Conservation (phyloP, 345 rosid genomes). For the Acer campestre region DNA sequence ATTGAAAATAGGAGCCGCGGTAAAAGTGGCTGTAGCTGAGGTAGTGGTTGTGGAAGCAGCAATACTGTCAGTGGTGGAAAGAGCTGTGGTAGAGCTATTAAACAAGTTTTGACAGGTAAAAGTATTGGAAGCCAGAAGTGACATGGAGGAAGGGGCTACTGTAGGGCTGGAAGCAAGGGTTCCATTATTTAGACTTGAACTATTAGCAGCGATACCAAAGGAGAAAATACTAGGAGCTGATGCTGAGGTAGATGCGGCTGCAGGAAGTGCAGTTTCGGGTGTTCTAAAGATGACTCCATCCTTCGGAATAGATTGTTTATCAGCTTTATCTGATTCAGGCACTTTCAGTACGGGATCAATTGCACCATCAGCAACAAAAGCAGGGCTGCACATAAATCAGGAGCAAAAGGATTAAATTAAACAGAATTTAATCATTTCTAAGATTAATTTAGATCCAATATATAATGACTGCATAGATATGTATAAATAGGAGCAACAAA, state of each 20-base stretch:
- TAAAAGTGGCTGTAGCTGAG: conserved; percentile 39
- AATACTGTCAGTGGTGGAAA: conserved; percentile 21
- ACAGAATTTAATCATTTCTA: neutral
- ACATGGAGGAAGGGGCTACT: conserved; percentile 29
- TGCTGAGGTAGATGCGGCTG: conserved; percentile 40
- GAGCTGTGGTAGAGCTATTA: conserved; percentile 24
- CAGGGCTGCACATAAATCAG: conserved; percentile 48
- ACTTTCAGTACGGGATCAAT: conserved; percentile 33
- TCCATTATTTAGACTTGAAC: conserved; percentile 44
- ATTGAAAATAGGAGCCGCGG: conserved; percentile 44
- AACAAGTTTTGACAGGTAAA: conserved; percentile 36
- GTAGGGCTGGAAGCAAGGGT: conserved; percentile 38
- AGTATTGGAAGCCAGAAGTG: conserved; percentile 31
- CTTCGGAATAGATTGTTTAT: conserved; percentile 31
- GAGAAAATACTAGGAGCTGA: conserved; percentile 45
- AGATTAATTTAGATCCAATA: neutral
- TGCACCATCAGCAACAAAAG: conserved; percentile 33
- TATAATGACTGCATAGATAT: neutral
- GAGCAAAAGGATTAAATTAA: neutral
- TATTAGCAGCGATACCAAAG: conserved; percentile 33
- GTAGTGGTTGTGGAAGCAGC: conserved; percentile 25
- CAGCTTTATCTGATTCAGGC: conserved; percentile 44
- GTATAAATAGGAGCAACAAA: neutral
- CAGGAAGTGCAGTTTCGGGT: conserved; percentile 32
- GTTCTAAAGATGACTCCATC: conserved; percentile 21